These are phyloP conservation scores for Gelatoporia subvermispora DNA, from an alignment of 768 basidiomycete species.

Conservation along the genomic window DNA sequence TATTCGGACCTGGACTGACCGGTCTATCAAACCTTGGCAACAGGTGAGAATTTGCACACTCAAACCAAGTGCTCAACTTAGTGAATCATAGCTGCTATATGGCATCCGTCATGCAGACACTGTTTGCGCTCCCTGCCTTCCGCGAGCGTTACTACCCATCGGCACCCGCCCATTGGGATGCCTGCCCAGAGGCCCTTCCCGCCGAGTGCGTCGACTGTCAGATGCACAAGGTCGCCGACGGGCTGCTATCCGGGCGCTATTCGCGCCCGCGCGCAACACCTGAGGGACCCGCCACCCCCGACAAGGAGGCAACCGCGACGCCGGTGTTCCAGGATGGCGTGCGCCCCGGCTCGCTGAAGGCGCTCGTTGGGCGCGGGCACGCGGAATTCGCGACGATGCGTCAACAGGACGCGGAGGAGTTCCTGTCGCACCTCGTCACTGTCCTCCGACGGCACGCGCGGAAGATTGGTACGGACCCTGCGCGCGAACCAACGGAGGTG, in stretches of 20 bases:
- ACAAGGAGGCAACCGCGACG: constrained; percentile 26
- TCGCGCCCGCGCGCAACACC: constrained; percentile 48
- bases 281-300: constrained; percentile 12
- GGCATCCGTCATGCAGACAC: constrained; percentile 84
- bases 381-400: constrained; percentile 94
- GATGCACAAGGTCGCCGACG: constrained; percentile 88
- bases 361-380: constrained; percentile 88
- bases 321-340: constrained; percentile 82
- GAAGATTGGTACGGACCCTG: constrained; percentile 36
- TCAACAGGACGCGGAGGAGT: constrained; percentile 97
- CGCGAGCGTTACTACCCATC: constrained; percentile 59
- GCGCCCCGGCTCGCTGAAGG: constrained; percentile 78
- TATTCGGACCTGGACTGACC: constrained; percentile 86
- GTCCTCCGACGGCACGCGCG: constrained; percentile 63
- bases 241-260: constrained; percentile 89
- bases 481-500: constrained; percentile 62
- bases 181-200: constrained; percentile 65
- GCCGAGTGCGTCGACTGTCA: constrained; percentile 93
- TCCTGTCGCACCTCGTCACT: constrained; percentile 77
- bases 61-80: neutral
- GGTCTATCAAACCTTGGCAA: constrained; percentile 93
- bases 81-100: constrained; percentile 78
- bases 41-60: constrained; percentile 39
- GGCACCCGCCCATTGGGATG: constrained; percentile 47
- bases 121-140: constrained; percentile 81